Evolutionary conservation across 2,329 filamentous ascomycete species (phyloP), one percentile per base, ranked within the genome.

Genomic region (Sarocladium brachiariae): DNA sequence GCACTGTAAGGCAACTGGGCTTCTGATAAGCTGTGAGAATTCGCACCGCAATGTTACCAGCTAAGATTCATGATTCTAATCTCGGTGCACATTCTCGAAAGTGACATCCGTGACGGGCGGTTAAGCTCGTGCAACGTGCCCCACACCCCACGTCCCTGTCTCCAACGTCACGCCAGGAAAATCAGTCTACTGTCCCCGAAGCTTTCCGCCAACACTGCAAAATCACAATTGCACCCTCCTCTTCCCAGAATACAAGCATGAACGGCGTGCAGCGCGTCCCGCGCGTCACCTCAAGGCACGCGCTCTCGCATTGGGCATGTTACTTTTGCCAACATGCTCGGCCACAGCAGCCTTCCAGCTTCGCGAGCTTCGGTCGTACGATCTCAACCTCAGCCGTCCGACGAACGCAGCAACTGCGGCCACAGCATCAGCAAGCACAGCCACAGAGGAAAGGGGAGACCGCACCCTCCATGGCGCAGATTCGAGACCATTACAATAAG

Each of bases 401-500:
- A 27, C 55, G 51, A 35, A 54, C 54, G 21, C 46, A 58, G 51
- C 59, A 55, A 52, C 58, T 57, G 53, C 41, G 54, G 51, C 58
- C 57, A 52, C 63, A 61, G 46, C 61, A 58, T 50, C 58, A 61
- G 43, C 56, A 58, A 25, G 57, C 59, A 16, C 51, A 55, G 43
- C 19, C 27, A 19, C 49, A 46, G 23, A 23, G 25, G 3, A 7
- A 11, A 9, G 27, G 18, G 4, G 33, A 49, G 9, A 18, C 21
- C 2, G 43, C 52, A 51, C 61, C 65, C 16, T 61, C 66, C 4
- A 87, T 89, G 81, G 81, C 83, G 38, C 73, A 81, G 57, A 69
- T 87, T 65, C 76, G 77, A 24, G 78, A 75, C 48, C 75, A 82
- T 18, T 89, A 87, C 58, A 78, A 75, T 56, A 69, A 72, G 58